Percentiles rank a stretch among this genome's conserved stretches.
Conservation (phyloP, 2,329 filamentous ascomycete species). For the Alternaria atra region DNA sequence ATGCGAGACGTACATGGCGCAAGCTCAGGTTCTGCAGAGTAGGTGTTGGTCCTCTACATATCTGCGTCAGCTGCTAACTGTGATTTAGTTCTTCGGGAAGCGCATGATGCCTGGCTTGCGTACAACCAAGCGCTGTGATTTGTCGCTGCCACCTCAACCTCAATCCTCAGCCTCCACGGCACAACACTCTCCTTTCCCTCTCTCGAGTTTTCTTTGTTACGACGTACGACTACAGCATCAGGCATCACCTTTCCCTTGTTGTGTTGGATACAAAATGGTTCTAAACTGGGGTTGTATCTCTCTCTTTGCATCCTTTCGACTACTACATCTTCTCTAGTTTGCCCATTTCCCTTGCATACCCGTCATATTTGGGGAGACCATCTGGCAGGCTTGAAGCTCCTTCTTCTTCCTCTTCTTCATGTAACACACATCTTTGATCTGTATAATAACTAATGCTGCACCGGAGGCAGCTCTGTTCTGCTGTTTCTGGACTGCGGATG, state of each 20-base stretch:
- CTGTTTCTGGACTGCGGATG: constrained; percentile 4
- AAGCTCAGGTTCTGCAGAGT: constrained; percentile 50
- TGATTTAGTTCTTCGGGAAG: constrained; percentile 46
- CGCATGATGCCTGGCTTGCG: constrained; percentile 49
- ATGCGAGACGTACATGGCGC: constrained; percentile 47
- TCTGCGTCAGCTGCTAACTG: constrained; percentile 20
- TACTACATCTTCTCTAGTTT: constrained; percentile 3
- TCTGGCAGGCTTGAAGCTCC: constrained; percentile 19
- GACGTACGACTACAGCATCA: constrained; percentile 22
- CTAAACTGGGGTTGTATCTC: constrained; percentile 9
- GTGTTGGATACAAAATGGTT: constrained; percentile 19
- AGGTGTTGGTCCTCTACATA: constrained; percentile 14
- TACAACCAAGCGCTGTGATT: constrained; percentile 38
- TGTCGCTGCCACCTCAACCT: background rate
- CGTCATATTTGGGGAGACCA: constrained; percentile 14
- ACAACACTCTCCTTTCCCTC: constrained; percentile 14
- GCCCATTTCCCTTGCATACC: constrained; percentile 20
- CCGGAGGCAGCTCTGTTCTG: constrained; percentile 14
- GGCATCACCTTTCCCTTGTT: constrained; percentile 17
- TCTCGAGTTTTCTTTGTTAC: constrained; percentile 14
- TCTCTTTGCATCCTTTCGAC: constrained; percentile 12
- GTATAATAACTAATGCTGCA: constrained; percentile 46
- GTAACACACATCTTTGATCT: constrained; percentile 13
- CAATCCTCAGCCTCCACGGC: background rate
- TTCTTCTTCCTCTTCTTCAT: constrained; percentile 13